Base-by-base conservation (phyloP, 257 asterid species). In the Handroanthus guayacan region DNA sequence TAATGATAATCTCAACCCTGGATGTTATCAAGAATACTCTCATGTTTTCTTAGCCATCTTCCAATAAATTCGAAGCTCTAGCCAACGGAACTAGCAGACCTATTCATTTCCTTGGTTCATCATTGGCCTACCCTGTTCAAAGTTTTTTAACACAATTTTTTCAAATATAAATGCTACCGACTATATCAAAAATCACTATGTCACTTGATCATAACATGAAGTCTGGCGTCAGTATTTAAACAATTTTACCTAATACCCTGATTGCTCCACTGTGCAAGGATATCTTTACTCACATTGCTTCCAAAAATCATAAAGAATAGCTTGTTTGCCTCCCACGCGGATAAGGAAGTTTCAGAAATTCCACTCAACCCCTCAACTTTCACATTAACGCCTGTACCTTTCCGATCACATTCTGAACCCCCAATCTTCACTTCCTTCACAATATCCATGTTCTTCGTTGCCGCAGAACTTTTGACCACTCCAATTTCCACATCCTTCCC, bases 211-310 rank as follows among this genome's bases (percentile, higher is more conserved):
- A 58, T 16, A 39, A 60, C 39, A 76, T 47, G 51, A 58, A 54
- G 11, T 43, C 48, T 3, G 56, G 66, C n/a, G 20, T 43, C 62
- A 2, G 71, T 44, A 72, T 62, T 66, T 48, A 55, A 75, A 66
- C 43, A 51, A 45, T 52, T 56, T 79, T 85, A 95, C 99, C 97
- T 85, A 63, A 95, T 91, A 57, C 99, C 99, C 89, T 95, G 99
- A 85, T 95, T 95, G 80, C 90, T 89, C 98, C 99, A 95, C 85
- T 92, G 99, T 4, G 93, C 93, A 78, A 95, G 97, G 71, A 95
- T 88, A 77, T 84, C 97, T 78, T 76, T 83, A 25, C 90, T 88
- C 47, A 95, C 92, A 17, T 67, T 71, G 51, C 79, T 81, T 54
- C 99, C 97, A 64, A 95, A 95, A 65, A 95, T 87, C 89, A 92